Evolutionary conservation across 352 stramenopile species (phyloP), one percentile per base, ranked within the genome.

Genomic region (Globisporangium emineosum): DNA sequence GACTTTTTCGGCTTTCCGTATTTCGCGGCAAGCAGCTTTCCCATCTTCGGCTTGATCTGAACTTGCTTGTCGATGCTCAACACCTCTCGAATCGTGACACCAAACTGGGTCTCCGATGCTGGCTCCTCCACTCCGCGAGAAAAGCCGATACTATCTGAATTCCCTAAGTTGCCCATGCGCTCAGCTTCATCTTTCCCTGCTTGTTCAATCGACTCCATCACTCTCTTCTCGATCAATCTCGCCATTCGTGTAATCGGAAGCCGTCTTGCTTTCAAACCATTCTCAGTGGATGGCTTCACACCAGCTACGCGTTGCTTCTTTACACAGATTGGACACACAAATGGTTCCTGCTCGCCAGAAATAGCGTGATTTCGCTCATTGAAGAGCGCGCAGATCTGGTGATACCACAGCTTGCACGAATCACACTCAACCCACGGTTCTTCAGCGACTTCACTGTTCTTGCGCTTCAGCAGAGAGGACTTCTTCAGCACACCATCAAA

Each of bases 351-450:
- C 61, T 95, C 87, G 2, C 87, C 87, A 13, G 87, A 95, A 42
- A 95, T 95, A 0, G 96, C 95, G 73, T 99, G 98, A 66, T 99
- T 98, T 2, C 97, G 83, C 64, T 97, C 97, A 72, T 99, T 99
- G 76, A 99, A 99, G 12, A 99, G 84, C 32, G 96, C 97, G 75
- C 98, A 99, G 67, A 99, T 99, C 66, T 99, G 97, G 76, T 99
- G 98, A 50, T 99, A 98, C 97, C 97, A 99, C 32, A 98, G 72
- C 57, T 99, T 97, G 73, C 98, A 99, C 27, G 87, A 91, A 67
- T 99, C 97, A 73, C 98, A 99, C 65, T 98, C 90, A 4, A 99
- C 97, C 98, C 98, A 99, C 60, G 90, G 87, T 70, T 99, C 96
- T 78, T 98, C 94, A 5, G 96, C 93, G 1, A 98, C 88, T 70